Evolutionary conservation across 768 basidiomycete genomes (phyloP).

Genomic region (Boletus insuetus): DNA sequence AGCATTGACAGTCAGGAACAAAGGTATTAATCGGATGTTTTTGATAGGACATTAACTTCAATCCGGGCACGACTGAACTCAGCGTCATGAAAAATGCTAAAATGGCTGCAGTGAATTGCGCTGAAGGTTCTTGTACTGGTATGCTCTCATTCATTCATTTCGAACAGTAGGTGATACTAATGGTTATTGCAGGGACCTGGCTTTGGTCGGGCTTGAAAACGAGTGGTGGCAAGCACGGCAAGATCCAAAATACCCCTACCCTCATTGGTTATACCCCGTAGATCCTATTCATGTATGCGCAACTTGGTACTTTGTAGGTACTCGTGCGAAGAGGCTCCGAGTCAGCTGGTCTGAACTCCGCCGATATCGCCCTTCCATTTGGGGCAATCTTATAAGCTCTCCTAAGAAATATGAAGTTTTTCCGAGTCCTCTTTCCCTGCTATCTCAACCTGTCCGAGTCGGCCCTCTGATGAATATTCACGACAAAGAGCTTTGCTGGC

Average conservation of each 20-base stretch:
- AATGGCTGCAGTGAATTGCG: conserved; percentile 56
- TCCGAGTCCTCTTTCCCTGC: neutral
- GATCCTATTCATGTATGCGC: neutral
- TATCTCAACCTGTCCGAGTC: neutral
- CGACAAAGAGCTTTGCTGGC: conserved; percentile 3
- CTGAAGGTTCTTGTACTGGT: conserved; percentile 49
- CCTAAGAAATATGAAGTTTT: neutral
- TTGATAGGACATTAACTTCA: conserved; percentile 49
- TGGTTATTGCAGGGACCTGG: conserved; percentile 40
- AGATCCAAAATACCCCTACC: conserved; percentile 26
- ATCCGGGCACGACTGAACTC: conserved; percentile 39
- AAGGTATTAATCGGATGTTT: neutral
- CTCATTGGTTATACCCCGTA: conserved; percentile 34
- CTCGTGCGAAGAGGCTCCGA: too few relatives aligned
- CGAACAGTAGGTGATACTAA: neutral
- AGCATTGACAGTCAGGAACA: neutral
- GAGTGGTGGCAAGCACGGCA: conserved; percentile 44
- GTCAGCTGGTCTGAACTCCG: neutral
- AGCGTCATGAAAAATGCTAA: conserved; percentile 41
- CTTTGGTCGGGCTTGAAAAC: conserved; percentile 47
- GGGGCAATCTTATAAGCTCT: neutral
- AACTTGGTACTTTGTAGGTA: neutral
- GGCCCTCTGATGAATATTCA: conserved; percentile 6
- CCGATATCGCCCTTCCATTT: conserved; percentile 7
- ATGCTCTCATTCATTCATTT: conserved; percentile 3